Conservation (phyloP, 2,329 filamentous ascomycete species). For the Diaporthe velutina region DNA sequence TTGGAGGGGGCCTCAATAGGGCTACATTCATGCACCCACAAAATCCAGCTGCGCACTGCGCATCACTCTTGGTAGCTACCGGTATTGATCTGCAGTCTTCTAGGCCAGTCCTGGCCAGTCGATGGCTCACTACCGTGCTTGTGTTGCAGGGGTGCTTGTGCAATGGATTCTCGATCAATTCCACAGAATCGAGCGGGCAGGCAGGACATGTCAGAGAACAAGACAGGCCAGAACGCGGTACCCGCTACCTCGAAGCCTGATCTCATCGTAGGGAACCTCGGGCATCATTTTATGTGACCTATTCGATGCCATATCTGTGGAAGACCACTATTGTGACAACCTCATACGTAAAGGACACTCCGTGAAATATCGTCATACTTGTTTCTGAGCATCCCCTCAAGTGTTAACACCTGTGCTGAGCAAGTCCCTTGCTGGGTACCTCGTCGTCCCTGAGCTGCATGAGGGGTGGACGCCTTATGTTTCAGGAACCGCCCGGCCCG, state of each 20-base stretch:
- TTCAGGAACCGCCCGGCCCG: constrained; percentile 15
- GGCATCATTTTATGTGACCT: neutral
- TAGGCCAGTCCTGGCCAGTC: constrained; percentile 19
- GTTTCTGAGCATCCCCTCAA: neutral
- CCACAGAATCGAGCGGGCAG: neutral
- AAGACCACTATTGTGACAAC: neutral
- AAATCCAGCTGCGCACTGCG: neutral
- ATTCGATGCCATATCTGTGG: neutral
- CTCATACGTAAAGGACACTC: too few relatives aligned
- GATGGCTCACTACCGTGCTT: neutral
- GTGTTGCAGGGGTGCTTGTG: neutral
- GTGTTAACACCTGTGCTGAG: neutral
- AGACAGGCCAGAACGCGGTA: neutral
- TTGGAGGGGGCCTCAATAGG: neutral
- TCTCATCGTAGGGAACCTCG: neutral
- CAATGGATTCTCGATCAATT: neutral
- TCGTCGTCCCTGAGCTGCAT: neutral
- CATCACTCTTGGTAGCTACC: constrained; percentile 8
- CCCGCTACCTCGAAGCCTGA: neutral
- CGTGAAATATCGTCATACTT: neutral
- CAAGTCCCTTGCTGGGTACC: neutral
- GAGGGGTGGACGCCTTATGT: constrained; percentile 7
- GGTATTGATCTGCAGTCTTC: neutral
- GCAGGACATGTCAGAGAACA: neutral
- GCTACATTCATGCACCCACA: neutral